A percentile compares a stretch with the other conserved stretches of the same genome.
phyloP scores from a whole-genome alignment of 2,329 filamentous ascomycete species.

The Coniochaeta ligniaria region DNA sequence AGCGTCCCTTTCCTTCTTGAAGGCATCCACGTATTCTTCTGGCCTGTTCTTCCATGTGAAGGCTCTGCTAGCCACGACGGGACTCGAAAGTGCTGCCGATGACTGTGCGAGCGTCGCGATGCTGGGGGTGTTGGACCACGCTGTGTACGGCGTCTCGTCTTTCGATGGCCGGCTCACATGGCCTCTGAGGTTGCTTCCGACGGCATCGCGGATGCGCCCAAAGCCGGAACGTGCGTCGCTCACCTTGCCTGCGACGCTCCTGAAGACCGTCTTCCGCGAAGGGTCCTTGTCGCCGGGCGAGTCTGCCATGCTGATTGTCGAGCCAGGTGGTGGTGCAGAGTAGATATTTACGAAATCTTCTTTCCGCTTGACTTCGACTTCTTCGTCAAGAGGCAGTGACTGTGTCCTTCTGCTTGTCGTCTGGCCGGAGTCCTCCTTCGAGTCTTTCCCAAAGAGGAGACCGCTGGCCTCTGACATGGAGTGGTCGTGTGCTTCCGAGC shows the following conservation, averaged over 20 bases:
- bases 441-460: conserved; percentile 49
- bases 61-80: conserved; percentile 36
- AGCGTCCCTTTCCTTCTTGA: conserved; percentile 27
- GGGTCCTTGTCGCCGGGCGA: conserved; percentile 47
- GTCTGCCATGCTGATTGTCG: conserved; percentile 39
- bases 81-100: conserved; percentile 26
- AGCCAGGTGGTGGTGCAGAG: conserved; percentile 34
- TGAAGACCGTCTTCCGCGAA: conserved; percentile 62
- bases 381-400: conserved; percentile 44
- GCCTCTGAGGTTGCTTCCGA: conserved; percentile 53
- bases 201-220: conserved; percentile 78
- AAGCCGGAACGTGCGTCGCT: conserved; percentile 77
- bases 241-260: conserved; percentile 71
- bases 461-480: conserved; percentile 36
- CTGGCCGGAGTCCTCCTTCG: conserved; percentile 21
- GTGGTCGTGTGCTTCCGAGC: conserved; percentile 36
- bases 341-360: conserved; percentile 39
- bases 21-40: conserved; percentile 44
- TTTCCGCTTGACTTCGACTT: conserved; percentile 29
- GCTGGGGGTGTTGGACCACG: conserved; percentile 22
- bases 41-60: conserved; percentile 61
- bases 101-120: conserved; percentile 28
- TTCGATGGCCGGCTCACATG: conserved; percentile 48
- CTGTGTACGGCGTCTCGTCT: conserved; percentile 40
- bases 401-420: conserved; percentile 38